A percentile compares a stretch with the other conserved stretches of the same genome.
Conservation (phyloP, 2,329 filamentous ascomycete species). For the Purpureocillium lavendulum region DNA sequence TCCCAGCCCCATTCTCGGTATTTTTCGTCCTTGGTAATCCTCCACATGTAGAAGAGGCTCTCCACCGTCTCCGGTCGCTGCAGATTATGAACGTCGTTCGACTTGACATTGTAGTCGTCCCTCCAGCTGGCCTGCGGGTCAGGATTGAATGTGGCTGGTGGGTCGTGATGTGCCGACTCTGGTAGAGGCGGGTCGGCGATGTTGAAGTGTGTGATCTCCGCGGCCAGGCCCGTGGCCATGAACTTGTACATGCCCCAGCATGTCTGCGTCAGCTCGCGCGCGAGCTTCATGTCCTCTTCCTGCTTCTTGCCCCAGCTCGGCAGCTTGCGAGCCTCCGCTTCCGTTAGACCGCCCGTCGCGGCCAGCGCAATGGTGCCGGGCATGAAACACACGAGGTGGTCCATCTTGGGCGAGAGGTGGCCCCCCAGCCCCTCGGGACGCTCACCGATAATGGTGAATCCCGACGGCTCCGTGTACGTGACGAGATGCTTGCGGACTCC, state of each 20-base stretch:
- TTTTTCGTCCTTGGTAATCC: slow-evolving; percentile 80
- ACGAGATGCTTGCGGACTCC: slow-evolving; percentile 89
- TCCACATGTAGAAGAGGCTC: slow-evolving; percentile 96
- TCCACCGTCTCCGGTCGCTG: slow-evolving; percentile 97
- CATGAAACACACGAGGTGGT: slow-evolving; percentile 96
- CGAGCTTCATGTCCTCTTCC: slow-evolving; percentile 80
- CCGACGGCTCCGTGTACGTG: slow-evolving; percentile 72
- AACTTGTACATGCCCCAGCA: slow-evolving; percentile 97
- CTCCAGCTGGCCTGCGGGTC: slow-evolving; percentile 57
- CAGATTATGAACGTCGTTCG: slow-evolving; percentile 83
- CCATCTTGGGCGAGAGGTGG: slow-evolving; percentile 80
- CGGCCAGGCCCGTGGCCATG: slow-evolving; percentile 83
- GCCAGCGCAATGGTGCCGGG: slow-evolving; percentile 89
- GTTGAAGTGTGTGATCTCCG: slow-evolving; percentile 89
- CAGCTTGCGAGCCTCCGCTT: slow-evolving; percentile 65
- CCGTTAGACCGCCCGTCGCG: slow-evolving; percentile 68
- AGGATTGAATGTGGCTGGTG: slow-evolving; percentile 41
- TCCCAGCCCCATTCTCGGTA: slow-evolving; percentile 98
- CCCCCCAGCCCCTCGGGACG: slow-evolving; percentile 63
- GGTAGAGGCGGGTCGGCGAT: slow-evolving; percentile 58
- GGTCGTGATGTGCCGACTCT: slow-evolving; percentile 41
- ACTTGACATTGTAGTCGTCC: slow-evolving; percentile 70
- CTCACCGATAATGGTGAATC: slow-evolving; percentile 86
- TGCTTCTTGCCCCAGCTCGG: slow-evolving; percentile 68
- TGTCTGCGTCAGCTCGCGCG: slow-evolving; percentile 86